Base-by-base conservation (phyloP, 176 grass and related monocot species). In the Hordeum marinum region DNA sequence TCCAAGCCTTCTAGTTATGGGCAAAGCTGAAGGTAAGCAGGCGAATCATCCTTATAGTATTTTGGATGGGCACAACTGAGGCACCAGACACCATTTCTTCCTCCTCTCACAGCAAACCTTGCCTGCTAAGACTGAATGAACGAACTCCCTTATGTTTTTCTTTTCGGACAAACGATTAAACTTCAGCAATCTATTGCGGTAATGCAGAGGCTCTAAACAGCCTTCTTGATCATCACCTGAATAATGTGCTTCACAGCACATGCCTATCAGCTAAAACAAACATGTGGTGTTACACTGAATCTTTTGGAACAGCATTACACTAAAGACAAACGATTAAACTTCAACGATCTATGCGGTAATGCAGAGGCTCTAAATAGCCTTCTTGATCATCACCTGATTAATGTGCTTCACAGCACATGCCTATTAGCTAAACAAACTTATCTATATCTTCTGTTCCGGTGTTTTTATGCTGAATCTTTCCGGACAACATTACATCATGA, bases 351-450 rank as follows among this genome's bases (percentile, higher is more conserved):
- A 50, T 63, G 48, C 2, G 39, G 27, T 71, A 31, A 87, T 4
- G 2, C 11, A 26, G 61, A 87, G 58, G 60, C 84, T 75, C 27
- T 52, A 73, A 68, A 68, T 13, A 58, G 35, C 7, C 70, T 85
- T 15, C 77, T 67, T 75, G 66, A 45, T 88, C 66, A 75, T 79
- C 78, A 81, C 59, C 83, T 58, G 20, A 68, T 3, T 12, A 32
- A 86, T 70, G 72, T 5, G 14, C 73, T 39, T 85, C 50, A 81
- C 32, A 85, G 11, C 77, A 81, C 7, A 81, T 78, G 63, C 25
- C 79, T 90, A 78, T 35, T 13, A 26, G 58, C 79, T 78, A 78
- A 89, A 42, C 37, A 81, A 32, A 82, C 37, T 45, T 70, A 58
- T 78, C 73, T 90, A 50, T 80, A 11, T 29, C 14, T 75, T 83